These are phyloP conservation scores for Gonapodya prolifera DNA, from an alignment of 192 early-diverging fungal species.

Conservation along the genomic window DNA sequence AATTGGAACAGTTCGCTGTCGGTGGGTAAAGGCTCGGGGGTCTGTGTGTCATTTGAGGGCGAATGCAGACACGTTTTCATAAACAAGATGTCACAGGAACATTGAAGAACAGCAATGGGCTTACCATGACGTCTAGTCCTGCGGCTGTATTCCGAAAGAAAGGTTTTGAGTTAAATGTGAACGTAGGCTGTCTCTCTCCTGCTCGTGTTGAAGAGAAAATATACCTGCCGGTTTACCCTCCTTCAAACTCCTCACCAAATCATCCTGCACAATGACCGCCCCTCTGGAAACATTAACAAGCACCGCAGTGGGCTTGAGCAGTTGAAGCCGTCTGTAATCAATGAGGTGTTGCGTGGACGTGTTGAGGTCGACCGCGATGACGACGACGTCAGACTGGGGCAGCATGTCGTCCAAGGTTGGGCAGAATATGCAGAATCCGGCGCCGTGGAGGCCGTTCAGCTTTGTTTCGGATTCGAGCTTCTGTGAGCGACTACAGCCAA, in stretches of 20 bases:
- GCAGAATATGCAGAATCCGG: not conserved
- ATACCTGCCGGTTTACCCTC: not conserved
- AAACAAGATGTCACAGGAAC: too few species aligned
- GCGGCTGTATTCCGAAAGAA: too few species aligned
- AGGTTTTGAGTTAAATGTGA: not conserved
- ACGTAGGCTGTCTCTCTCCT: not conserved
- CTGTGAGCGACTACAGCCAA: not conserved
- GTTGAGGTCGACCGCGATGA: not conserved
- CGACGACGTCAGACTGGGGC: not conserved
- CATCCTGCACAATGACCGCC: not conserved
- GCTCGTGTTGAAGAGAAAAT: not conserved
- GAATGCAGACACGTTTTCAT: too few species aligned
- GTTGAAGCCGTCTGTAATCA: not conserved
- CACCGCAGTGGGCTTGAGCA: not conserved
- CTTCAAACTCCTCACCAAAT: not conserved
- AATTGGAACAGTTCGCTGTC: not conserved
- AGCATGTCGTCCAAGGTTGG: not conserved
- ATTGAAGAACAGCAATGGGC: too few species aligned
- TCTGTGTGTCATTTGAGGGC: too few species aligned
- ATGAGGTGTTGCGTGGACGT: not conserved
- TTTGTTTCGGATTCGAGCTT: not conserved
- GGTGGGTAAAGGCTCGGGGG: not conserved
- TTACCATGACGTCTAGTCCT: not conserved
- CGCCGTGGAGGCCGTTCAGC: not conserved
- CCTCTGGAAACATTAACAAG: not conserved